Base-by-base conservation (phyloP, 805 yeast species). In the Candida golubevii region DNA sequence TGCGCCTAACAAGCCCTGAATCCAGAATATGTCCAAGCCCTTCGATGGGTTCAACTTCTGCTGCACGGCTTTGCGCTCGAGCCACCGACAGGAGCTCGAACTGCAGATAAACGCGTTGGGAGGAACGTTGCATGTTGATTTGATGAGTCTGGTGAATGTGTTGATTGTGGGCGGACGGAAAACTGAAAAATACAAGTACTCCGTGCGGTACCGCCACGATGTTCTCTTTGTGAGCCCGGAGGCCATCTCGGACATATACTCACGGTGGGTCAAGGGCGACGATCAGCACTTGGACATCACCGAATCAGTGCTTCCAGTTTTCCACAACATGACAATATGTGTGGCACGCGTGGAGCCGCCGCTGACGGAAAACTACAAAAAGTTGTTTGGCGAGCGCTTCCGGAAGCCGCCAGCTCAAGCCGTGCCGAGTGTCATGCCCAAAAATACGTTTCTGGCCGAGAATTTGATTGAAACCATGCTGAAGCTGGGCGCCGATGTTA, bases 121-220 rank as follows among this genome's bases (percentile, higher is more conserved):
- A 7, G 90, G 89, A 1, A 56, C 54, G 8, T 77, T 72, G 51
- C 70, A 74, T 46, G 71, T 71, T 35, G 83, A 83, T 54, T 61
- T 84, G 51, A 79, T 82, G 68, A 75, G 80, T 38, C 82, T 80
- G 57, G 82, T 79, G 2, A 72, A 75, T 42, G 76, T 77, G 34
- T 61, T 85, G 26, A 69, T 85, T 6, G 82, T 83, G 28, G 88
- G 88, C 1, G 71, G 70, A 34, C 64, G 76, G 27, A 64, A 71
- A 44, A 79, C 85, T 0, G 82, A 77, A 26, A 81, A 81, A 57
- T 79, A 73, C 59, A 63, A 62, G 40, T 81, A 69, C 55, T 72
- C 79, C 43, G 72, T 79, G 1, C 63, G 69, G 45, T 66, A 69
- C 44, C 62, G 87, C 30, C 63, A 66, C 39, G 90, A 85, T 61